Base-by-base conservation (phyloP, 441 rosid species). In the Pelargonium australe region DNA sequence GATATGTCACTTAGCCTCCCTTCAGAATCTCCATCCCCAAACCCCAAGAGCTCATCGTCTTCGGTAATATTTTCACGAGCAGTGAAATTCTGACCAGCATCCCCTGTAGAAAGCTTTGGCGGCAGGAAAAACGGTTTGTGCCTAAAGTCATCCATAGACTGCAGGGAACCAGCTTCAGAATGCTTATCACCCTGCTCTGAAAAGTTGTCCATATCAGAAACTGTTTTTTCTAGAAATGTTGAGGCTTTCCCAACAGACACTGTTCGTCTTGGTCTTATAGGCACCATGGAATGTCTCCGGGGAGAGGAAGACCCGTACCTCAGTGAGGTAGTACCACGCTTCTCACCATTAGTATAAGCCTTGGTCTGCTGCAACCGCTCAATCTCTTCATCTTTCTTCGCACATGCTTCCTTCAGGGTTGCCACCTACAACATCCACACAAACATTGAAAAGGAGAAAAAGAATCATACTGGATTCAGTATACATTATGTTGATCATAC, bases 1-100 rank as follows among this genome's bases (percentile, higher is more conserved):
- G 99, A 95, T 71, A 92, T 92, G 78, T 95, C 98, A 84, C 97
- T 89, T 77, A 95, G 73, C 78, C 97, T 87, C 72, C 92, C 99
- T 31, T 87, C 97, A 20, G 89, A 79, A 80, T 88, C 89, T 63
- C 74, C 98, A 76, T 85, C 89, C 28, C 79, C 90, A 69, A 90
- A 86, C 65, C 89, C 90, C 77, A 90, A 70, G 72, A 90, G 91
- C 62, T 87, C 92, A 77, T 85, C 55, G 58, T 95, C 95, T 14
- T 90, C 97, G 51, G 68, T 79, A 19, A 58, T 58, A 58, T 20
- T 20, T 58, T 58, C 13, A 58, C 63, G 16, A 14, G 17, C 57
- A 49, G 57, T 4, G 23, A 70, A 66, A 63, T 75, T 80, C 70
- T 73, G 82, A 61, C 72, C 81, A 40, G 66, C 75, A 41, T 44